Base-by-base conservation (phyloP, 148 eudicot genomes). In the Simmondsia chinensis region DNA sequence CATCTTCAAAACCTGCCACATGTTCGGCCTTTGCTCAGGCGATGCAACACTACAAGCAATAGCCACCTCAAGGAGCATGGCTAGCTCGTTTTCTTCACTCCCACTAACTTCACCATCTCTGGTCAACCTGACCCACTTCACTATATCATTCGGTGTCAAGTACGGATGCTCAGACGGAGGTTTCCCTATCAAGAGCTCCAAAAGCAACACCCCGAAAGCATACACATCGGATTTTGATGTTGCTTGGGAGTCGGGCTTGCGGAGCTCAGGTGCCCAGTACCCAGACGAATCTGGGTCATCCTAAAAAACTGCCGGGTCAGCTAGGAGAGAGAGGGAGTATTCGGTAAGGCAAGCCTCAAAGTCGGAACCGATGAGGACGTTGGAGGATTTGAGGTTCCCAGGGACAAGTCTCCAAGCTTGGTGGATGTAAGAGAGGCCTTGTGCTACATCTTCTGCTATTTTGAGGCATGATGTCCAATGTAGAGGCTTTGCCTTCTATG, bases 381-480 rank as follows among this genome's bases (percentile, higher is more conserved):
- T 83, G 25, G 87, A 70, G 42, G 94, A 60, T 46, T 83, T 83
- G 50, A 83, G 80, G 45, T 83, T 79, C 53, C 87, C 94, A 37
- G 79, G 94, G 50, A 72, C 75, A 7, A 80, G 65, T 50, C 77
- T 66, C 77, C 82, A 74, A 1, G 88, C 82, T 74, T 80, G 88
- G 76, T 84, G 94, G 50, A 84, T 72, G 64, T 71, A 84, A 15
- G 79, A 68, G 29, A 84, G 88, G 50, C 94, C 88, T 58, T 84
- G 85, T 16, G 88, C 88, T 54, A 75, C 50, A 30, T 84, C 94
- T 26, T 84, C 94, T 31, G 94, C 84, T 63, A 84, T 84, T 60
- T 84, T 84, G 47, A 84, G 45, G 66, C 94, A 84, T 37, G 94
- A 84, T 19, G 94, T 84, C 94, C 94, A 84, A 52, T 84, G 94